phyloP scores from a whole-genome alignment of 2,329 filamentous ascomycete species.

The Aspergillus costaricaensis region DNA sequence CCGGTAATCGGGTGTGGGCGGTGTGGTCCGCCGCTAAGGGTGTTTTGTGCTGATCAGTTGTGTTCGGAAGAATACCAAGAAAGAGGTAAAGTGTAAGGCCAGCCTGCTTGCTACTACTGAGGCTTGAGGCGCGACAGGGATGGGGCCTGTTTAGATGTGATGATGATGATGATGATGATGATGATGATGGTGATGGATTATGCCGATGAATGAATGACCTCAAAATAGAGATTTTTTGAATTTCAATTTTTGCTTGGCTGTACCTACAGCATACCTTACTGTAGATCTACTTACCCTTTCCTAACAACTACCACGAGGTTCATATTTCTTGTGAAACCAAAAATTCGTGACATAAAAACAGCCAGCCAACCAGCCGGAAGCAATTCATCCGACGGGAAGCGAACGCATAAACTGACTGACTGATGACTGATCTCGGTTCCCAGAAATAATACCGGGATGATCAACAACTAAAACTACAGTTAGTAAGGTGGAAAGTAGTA shows the following conservation, averaged over 20 bases:
- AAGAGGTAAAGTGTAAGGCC: not conserved
- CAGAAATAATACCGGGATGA: slow-evolving; percentile 18
- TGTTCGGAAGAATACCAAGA: slow-evolving; percentile 3
- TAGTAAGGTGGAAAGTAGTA: not conserved
- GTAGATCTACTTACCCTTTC: no score
- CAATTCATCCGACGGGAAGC: slow-evolving; percentile 7
- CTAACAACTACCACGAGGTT: no score
- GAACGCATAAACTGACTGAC: not conserved
- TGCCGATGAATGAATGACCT: no score
- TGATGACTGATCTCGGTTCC: not conserved
- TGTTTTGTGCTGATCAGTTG: slow-evolving; percentile 8
- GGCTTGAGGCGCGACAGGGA: not conserved
- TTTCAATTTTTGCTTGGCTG: no score
- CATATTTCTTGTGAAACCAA: not conserved
- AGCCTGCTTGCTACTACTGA: not conserved
- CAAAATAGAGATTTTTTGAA: no score
- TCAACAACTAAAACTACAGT: slow-evolving; percentile 13
- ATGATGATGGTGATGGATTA: no score
- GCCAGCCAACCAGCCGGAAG: not conserved
- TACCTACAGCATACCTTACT: no score
- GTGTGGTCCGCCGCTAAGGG: slow-evolving; percentile 9
- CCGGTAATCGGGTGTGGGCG: slow-evolving; percentile 11
- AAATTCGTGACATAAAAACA: not conserved
- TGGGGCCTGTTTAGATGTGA: not conserved
- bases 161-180: no score